These are phyloP conservation scores for Mycena indigotica DNA, from an alignment of 768 basidiomycete species.

Conservation along the genomic window DNA sequence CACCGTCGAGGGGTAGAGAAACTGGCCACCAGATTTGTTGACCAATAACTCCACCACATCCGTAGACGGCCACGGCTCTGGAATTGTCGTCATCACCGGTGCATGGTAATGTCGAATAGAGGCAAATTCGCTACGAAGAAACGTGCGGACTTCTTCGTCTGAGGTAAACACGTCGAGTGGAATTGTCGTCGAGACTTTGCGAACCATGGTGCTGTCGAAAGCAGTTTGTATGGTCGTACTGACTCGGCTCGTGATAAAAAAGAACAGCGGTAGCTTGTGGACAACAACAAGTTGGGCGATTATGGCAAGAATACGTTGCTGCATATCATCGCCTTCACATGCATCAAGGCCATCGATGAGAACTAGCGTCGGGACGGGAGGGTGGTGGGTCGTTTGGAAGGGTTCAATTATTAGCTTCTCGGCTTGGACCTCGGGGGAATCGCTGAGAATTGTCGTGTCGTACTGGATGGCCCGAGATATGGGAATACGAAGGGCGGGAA, in stretches of 20 bases:
- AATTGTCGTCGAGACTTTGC: slow-evolving; percentile 10
- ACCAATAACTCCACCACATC: slow-evolving; percentile 22
- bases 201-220: slow-evolving; percentile 21
- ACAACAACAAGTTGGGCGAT: slow-evolving; percentile 18
- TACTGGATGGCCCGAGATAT: slow-evolving; percentile 26
- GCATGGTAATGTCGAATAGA: slow-evolving; percentile 16
- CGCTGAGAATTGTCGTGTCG: slow-evolving; percentile 29
- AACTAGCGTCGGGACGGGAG: slow-evolving; percentile 15
- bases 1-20: slow-evolving; percentile 20
- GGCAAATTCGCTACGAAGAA: slow-evolving; percentile 23
- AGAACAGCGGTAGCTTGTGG: slow-evolving; percentile 24
- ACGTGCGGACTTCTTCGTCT: slow-evolving; percentile 26
- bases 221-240: slow-evolving; percentile 21
- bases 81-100: slow-evolving; percentile 18
- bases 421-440: slow-evolving; percentile 33
- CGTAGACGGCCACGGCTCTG: slow-evolving; percentile 28
- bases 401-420: slow-evolving; percentile 29
- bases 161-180: slow-evolving; percentile 25
- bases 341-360: slow-evolving; percentile 25
- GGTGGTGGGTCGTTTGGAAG: slow-evolving; percentile 15
- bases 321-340: slow-evolving; percentile 29
- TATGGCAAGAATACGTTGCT: slow-evolving; percentile 28
- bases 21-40: slow-evolving; percentile 13
- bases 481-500: slow-evolving; percentile 27
- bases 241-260: slow-evolving; percentile 28